Conservation (phyloP, 306 rosid species). For the Quercus engelmannii region DNA sequence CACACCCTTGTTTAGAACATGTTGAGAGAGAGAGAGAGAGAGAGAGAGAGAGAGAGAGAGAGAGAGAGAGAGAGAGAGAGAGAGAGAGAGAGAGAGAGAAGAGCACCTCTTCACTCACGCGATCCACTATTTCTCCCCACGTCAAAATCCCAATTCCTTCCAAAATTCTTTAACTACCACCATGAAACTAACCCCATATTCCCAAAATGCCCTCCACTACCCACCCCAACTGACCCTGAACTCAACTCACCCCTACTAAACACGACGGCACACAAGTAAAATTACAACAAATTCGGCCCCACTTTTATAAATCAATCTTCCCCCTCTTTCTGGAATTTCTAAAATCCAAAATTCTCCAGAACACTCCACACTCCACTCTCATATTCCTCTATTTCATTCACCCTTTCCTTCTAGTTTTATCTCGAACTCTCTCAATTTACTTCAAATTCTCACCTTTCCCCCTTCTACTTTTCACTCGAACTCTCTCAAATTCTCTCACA, state of each 20-base stretch:
- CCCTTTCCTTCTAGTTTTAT: background rate
- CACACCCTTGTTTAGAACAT: too few relatives aligned
- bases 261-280: background rate
- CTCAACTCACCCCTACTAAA: too few relatives aligned
- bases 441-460: background rate
- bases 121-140: background rate
- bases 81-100: too few relatives aligned
- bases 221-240: background rate
- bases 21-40: too few relatives aligned
- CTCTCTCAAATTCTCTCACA: too few relatives aligned
- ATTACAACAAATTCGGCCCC: background rate
- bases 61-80: too few relatives aligned
- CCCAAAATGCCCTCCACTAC: slow-evolving; percentile 5
- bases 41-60: too few relatives aligned
- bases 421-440: background rate
- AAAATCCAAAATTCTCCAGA: slow-evolving; percentile 31
- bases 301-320: background rate
- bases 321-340: slow-evolving; percentile 20
- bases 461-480: too few relatives aligned
- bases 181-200: background rate
- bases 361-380: slow-evolving; percentile 15
- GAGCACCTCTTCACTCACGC: background rate
- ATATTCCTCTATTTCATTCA: background rate
- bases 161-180: background rate
- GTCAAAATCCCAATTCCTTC: slow-evolving; percentile 3